Base-by-base conservation (phyloP, 805 yeast genomes). In the Sugiyamaella chiloensis region DNA sequence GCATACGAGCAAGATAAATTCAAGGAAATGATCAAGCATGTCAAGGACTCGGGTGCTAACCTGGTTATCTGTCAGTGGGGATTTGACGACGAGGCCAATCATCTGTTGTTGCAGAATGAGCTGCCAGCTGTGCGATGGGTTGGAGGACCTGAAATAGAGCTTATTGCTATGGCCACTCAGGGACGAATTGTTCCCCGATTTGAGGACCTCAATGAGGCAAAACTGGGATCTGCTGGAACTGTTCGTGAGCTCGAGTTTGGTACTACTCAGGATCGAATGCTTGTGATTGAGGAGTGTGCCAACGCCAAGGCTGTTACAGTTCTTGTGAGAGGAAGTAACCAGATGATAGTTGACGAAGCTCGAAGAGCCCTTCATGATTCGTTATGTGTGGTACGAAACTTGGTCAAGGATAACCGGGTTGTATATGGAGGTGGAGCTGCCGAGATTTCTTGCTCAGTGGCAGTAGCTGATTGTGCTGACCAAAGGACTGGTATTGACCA, bases 351-450 rank as follows among this genome's bases (percentile, higher is more conserved):
- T 24, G 99, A 91, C 62, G 99, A 93, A 72, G 95, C 96, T 44
- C 80, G 87, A 56, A 84, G 99, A 67, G 97, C 99, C 1, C 75
- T 93, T 50, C 98, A 93, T 62, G 99, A 93, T 66, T 87, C 99
- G 6, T 72, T 93, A 49, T 91, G 99, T 72, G 99, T 95, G 39
- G 99, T 93, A 24, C 85, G 99, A 72, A 95, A 93, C 70, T 78
- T 93, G 64, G 84, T 95, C 44, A 80, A 83, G 60, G 98, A 95
- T 67, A 84, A 81, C 65, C 79, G 96, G 67, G 87, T 93, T 40
- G 97, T 95, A n/a, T 93, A 93, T 63, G 99, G 99, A 54, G 99
- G 99, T 59, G 99, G 99, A 57, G 96, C 99, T 19, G 95, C 98
- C 30, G 99, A 93, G 71, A 82, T 93, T 45, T 78, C 96, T 2